Conservation (phyloP, 345 rosid genomes). For the Diplotaxis tenuifolia region DNA sequence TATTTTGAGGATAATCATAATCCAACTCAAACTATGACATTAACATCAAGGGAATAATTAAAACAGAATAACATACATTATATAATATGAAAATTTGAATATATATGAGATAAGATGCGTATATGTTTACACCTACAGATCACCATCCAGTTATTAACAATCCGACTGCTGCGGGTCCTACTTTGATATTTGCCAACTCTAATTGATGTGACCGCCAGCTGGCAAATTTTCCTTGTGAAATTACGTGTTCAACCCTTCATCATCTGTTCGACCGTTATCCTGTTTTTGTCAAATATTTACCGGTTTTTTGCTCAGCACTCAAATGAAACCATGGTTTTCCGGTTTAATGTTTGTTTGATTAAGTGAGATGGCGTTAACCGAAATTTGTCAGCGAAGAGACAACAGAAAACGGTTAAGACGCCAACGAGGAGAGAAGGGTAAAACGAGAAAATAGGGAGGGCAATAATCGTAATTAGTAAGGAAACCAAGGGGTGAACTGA, state of each 20-base stretch:
- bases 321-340: background rate
- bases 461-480: constrained; percentile 11
- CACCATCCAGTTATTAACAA: constrained; percentile 37
- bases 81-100: background rate
- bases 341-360: background rate
- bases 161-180: constrained; percentile 32
- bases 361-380: background rate
- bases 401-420: constrained; percentile 32
- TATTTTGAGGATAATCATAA: constrained; percentile 5
- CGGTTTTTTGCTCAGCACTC: background rate
- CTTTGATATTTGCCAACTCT: constrained; percentile 33
- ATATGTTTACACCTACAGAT: constrained; percentile 34
- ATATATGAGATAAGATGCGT: constrained; percentile 28
- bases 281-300: background rate
- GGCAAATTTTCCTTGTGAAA: background rate
- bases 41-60: background rate
- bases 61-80: background rate
- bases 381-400: background rate
- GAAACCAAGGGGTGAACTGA: constrained; percentile 2
- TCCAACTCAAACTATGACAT: constrained; percentile 3
- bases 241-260: constrained; percentile 16
- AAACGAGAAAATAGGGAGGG: constrained; percentile 28
- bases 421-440: constrained; percentile 35
- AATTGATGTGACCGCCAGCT: constrained; percentile 42
- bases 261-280: constrained; percentile 6